Percentiles rank a stretch among this genome's conserved stretches.
phyloP scores from a whole-genome alignment of 2,329 filamentous ascomycete genomes.

The Colletotrichum tamarilloi region DNA sequence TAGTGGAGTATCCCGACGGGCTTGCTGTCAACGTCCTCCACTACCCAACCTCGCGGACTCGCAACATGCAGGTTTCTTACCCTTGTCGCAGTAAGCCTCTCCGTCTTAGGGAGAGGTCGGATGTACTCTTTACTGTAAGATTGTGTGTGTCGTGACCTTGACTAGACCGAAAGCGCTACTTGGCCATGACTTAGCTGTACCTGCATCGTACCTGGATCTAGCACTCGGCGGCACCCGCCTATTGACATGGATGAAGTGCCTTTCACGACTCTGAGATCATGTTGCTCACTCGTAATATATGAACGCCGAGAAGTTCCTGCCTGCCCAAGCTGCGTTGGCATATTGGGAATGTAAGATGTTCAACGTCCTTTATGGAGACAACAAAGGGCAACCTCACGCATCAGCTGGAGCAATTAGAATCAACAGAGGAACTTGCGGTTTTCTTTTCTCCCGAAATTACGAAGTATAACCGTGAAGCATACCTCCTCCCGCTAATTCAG shows the following conservation, averaged over 20 bases:
- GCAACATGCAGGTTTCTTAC: constrained; percentile 18
- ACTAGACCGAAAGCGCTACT: background rate
- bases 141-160: background rate
- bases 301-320: background rate
- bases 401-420: background rate
- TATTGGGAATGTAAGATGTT: background rate
- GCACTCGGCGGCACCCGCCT: constrained; percentile 7
- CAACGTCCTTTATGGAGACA: background rate
- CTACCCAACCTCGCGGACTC: constrained; percentile 28
- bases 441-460: background rate
- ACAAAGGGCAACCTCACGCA: background rate
- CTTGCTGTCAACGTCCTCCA: constrained; percentile 6
- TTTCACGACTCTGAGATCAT: background rate
- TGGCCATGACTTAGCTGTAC: background rate
- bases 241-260: background rate
- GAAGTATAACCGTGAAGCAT: background rate
- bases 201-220: background rate
- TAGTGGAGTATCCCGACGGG: background rate
- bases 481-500: background rate
- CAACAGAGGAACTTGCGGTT: background rate
- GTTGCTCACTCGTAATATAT: background rate
- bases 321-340: too few species aligned
- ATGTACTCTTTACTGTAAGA: background rate
- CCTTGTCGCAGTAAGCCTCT: background rate
- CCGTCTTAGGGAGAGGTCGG: background rate